Evolutionary conservation across 306 rosid genomes (phyloP).

Genomic region (Albizia julibrissin): DNA sequence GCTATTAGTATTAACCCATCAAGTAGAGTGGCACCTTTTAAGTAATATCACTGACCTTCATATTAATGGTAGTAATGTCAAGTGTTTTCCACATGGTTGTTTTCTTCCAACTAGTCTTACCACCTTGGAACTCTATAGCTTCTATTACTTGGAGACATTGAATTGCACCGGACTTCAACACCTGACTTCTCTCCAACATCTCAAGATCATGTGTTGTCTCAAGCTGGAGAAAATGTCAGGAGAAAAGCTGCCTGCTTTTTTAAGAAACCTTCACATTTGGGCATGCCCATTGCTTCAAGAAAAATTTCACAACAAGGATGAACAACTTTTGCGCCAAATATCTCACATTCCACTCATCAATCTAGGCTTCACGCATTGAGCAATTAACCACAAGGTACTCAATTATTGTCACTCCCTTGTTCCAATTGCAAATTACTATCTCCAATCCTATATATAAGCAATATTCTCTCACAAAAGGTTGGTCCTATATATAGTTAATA

Average conservation of each 20-base stretch:
- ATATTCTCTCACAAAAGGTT: no score
- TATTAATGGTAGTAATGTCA: background rate
- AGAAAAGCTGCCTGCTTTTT: slow-evolving; percentile 11
- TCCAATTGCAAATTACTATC: no score
- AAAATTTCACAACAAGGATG: background rate
- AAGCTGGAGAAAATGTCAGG: background rate
- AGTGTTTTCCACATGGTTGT: background rate
- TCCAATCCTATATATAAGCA: no score
- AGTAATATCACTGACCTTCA: background rate
- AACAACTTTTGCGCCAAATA: background rate
- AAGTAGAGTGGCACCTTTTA: background rate
- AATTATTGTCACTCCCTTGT: background rate
- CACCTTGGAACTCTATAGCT: background rate
- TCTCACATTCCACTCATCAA: background rate
- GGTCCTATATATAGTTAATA: no score
- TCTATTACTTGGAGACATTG: background rate
- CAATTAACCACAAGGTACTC: background rate
- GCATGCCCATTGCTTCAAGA: background rate
- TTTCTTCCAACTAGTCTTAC: background rate
- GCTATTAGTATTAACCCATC: background rate
- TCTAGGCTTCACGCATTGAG: accelerated
- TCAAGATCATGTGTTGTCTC: background rate
- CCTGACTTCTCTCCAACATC: background rate
- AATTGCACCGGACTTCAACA: background rate
- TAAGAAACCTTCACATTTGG: background rate